Conservation (phyloP, 2,329 filamentous ascomycete species). For the Diaporthe sp. region DNA sequence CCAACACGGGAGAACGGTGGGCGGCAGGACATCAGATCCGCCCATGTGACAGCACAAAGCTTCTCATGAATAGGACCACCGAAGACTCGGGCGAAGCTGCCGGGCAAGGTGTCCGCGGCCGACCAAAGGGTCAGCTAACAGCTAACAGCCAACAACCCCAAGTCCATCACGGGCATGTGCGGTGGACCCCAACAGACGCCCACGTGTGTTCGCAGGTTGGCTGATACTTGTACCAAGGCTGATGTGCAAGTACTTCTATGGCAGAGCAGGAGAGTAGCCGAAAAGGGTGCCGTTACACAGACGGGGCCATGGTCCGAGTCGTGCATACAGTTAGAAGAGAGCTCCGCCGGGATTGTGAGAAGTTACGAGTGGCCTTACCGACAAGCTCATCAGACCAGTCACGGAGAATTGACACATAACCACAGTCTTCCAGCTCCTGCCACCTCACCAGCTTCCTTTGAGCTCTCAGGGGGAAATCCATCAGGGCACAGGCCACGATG, state of each 20-base stretch:
- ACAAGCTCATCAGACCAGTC: neutral
- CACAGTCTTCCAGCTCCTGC: neutral
- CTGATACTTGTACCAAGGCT: neutral
- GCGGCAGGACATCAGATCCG: constrained; percentile 7
- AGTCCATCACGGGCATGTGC: neutral
- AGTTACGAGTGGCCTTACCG: neutral
- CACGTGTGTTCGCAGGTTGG: neutral
- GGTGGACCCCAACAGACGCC: constrained; percentile 1
- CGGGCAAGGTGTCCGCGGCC: constrained; percentile 4
- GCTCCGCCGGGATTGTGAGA: neutral
- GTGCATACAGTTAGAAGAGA: neutral
- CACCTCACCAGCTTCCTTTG: neutral
- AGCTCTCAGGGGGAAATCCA: neutral
- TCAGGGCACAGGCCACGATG: neutral
- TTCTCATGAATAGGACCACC: constrained; percentile 6
- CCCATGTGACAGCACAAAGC: constrained; percentile 3
- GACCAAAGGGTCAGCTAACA: neutral
- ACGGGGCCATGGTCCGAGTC: constrained; percentile 13
- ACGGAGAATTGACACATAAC: neutral
- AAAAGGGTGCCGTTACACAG: neutral
- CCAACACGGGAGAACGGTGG: constrained; percentile 15
- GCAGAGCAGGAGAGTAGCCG: neutral
- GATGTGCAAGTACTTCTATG: neutral
- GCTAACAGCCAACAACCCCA: neutral
- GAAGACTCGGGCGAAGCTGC: neutral